These are phyloP conservation scores for Candolleomyces aberdarensis DNA, from an alignment of 768 basidiomycete genomes.

Conservation along the genomic window DNA sequence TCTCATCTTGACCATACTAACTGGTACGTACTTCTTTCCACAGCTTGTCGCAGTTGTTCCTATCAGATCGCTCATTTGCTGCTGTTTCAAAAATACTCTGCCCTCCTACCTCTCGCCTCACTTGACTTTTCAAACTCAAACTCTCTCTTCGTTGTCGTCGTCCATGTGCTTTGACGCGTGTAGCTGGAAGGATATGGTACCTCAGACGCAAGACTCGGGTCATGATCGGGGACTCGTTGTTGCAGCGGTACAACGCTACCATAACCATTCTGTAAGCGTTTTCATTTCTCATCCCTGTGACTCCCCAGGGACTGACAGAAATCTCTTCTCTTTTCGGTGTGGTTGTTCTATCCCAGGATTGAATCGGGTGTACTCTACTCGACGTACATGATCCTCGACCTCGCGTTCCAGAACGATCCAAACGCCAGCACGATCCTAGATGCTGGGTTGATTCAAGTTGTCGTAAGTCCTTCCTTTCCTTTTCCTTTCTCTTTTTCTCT, in stretches of 20 bases:
- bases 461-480: slow-evolving; percentile 17
- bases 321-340: background rate
- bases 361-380: slow-evolving; percentile 39
- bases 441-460: slow-evolving; percentile 27
- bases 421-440: slow-evolving; percentile 15
- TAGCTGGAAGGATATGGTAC: slow-evolving; percentile 36
- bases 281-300: background rate
- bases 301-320: background rate
- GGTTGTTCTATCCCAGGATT: slow-evolving; percentile 19
- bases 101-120: too few species aligned
- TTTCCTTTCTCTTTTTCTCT: background rate
- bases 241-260: slow-evolving; percentile 29
- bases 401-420: slow-evolving; percentile 9
- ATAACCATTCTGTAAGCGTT: slow-evolving; percentile 33
- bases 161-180: background rate
- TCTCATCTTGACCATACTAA: slow-evolving; percentile 29
- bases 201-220: slow-evolving; percentile 22
- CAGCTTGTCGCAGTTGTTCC: background rate
- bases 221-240: slow-evolving; percentile 24
- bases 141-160: background rate
- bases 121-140: too few species aligned
- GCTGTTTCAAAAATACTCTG: background rate
- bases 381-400: slow-evolving; percentile 11
- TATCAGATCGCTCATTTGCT: background rate
- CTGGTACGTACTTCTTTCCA: slow-evolving; percentile 21